Base-by-base conservation (phyloP, 2,329 filamentous ascomycete species). In the Thelonectria olida region DNA sequence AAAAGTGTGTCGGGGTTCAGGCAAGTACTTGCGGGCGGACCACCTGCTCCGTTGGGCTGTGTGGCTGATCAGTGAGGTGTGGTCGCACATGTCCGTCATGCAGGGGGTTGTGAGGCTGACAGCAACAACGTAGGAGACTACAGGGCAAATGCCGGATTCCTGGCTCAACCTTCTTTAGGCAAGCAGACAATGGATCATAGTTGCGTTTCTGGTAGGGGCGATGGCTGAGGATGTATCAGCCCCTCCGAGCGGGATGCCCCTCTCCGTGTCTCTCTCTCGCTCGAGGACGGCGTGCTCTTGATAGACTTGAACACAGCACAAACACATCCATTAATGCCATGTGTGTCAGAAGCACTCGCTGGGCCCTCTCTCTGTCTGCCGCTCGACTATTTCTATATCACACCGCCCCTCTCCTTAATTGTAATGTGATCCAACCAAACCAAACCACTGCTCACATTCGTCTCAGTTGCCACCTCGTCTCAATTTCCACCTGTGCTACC, bases 351-450 rank as follows among this genome's bases (percentile, higher is more conserved):
- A 63, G 55, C n/a, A 49, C 54, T 47, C 41, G 58, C 63, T 67
- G 65, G 66, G 58, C n/a, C n/a, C n/a, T 42, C 54, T 62, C 63
- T 41, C n/a, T n/a, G n/a, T n/a, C n/a, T 54, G 63, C 63, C 59
- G 69, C 71, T 72, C 68, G 62, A n/a, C n/a, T n/a, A n/a, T n/a
- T n/a, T n/a, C n/a, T n/a, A 72, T 72, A 70, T 71, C 69, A 72
- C 71, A 54, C 70, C 67, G n/a, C n/a, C 60, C n/a, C 49, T 62
- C 69, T 72, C 70, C 70, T 68, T 72, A 51, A 52, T 25, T 48
- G 56, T 60, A 48, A 53, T 69, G 6, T 22, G 17, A 7, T 13
- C 61, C 63, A 61, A 59, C 59, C 28, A 4, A 39, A 38, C 54
- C 61, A 52, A 42, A 45, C 41, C 10, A 5, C 15, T 63, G 63